These are phyloP conservation scores for Pleoardoris graminearum DNA, from an alignment of 2,329 filamentous ascomycete genomes.

Conservation along the genomic window DNA sequence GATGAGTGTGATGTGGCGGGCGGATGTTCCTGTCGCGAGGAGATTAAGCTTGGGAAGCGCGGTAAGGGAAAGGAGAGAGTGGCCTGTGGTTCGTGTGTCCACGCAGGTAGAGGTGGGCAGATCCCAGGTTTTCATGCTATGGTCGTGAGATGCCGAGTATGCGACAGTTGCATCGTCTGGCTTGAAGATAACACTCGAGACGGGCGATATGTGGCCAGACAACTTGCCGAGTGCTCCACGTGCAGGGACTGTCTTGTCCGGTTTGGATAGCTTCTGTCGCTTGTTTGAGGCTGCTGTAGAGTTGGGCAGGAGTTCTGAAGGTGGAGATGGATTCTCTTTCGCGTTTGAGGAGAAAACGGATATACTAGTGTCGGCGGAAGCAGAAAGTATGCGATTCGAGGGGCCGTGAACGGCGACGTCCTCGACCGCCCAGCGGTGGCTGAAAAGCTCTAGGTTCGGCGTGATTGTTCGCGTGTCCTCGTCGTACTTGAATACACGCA, in stretches of 20 bases:
- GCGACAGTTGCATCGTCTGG: constrained; percentile 82
- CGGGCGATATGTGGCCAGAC: constrained; percentile 70
- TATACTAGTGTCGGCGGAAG: constrained; percentile 78
- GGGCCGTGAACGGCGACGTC: constrained; percentile 73
- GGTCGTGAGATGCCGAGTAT: constrained; percentile 90
- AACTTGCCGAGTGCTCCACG: constrained; percentile 79
- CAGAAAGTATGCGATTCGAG: constrained; percentile 79
- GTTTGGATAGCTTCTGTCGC: constrained; percentile 69
- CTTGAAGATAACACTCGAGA: constrained; percentile 83
- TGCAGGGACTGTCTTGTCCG: constrained; percentile 66
- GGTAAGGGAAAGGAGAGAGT: constrained; percentile 78
- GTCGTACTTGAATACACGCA: constrained; percentile 87
- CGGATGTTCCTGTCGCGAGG: constrained; percentile 76
- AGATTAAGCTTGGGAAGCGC: constrained; percentile 69
- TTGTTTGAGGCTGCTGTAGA: constrained; percentile 68
- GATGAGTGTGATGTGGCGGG: constrained; percentile 87
- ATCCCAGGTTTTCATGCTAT: constrained; percentile 88
- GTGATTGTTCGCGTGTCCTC: constrained; percentile 68
- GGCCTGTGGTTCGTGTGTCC: constrained; percentile 79
- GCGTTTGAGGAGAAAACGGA: constrained; percentile 89
- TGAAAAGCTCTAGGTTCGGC: constrained; percentile 79
- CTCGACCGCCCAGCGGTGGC: constrained; percentile 75
- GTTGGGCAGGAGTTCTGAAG: constrained; percentile 68
- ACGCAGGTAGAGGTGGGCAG: constrained; percentile 78
- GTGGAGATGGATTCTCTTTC: constrained; percentile 72